These are phyloP conservation scores for Trichoderma sp. DNA, from an alignment of 2,329 filamentous ascomycete species.

Conservation along the genomic window DNA sequence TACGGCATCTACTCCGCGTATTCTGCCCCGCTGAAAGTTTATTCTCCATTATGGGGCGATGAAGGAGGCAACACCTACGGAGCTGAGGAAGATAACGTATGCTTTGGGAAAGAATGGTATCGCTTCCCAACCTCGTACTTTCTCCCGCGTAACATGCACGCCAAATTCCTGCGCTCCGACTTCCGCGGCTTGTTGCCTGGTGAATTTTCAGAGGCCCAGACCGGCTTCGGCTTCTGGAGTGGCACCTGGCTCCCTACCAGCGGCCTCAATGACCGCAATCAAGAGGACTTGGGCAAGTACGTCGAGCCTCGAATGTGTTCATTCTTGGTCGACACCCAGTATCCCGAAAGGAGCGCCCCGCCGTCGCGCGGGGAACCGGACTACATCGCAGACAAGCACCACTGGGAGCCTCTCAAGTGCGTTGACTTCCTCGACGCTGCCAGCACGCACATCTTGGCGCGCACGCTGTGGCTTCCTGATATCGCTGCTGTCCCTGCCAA, in stretches of 20 bases:
- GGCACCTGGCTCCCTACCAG: conserved; percentile 82
- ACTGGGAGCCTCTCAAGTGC: conserved; percentile 80
- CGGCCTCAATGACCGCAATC: conserved; percentile 91
- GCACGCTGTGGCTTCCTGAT: conserved; percentile 82
- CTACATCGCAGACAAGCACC: conserved; percentile 71
- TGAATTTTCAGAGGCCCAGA: conserved; percentile 77
- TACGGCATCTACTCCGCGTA: conserved; percentile 81
- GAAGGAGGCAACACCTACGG: conserved; percentile 53
- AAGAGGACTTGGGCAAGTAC: conserved; percentile 87
- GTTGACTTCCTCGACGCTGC: conserved; percentile 79
- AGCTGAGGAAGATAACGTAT: conserved; percentile 68
- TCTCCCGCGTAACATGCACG: conserved; percentile 77
- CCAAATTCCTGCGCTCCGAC: conserved; percentile 89
- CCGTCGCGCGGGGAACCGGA: conserved; percentile 75
- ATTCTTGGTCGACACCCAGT: conserved; percentile 87
- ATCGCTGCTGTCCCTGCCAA: conserved; percentile 68
- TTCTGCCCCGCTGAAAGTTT: conserved; percentile 75
- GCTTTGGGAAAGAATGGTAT: conserved; percentile 97
- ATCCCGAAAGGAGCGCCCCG: conserved; percentile 58
- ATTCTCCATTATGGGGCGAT: conserved; percentile 65
- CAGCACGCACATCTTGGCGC: conserved; percentile 71
- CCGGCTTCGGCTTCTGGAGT: conserved; percentile 72
- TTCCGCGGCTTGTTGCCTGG: conserved; percentile 89
- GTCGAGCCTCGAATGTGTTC: conserved; percentile 74
- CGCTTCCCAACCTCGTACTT: conserved; percentile 94